Evolutionary conservation across 805 yeast species (phyloP), one percentile per base, ranked within the genome.

Genomic region (Lachancea sp.): DNA sequence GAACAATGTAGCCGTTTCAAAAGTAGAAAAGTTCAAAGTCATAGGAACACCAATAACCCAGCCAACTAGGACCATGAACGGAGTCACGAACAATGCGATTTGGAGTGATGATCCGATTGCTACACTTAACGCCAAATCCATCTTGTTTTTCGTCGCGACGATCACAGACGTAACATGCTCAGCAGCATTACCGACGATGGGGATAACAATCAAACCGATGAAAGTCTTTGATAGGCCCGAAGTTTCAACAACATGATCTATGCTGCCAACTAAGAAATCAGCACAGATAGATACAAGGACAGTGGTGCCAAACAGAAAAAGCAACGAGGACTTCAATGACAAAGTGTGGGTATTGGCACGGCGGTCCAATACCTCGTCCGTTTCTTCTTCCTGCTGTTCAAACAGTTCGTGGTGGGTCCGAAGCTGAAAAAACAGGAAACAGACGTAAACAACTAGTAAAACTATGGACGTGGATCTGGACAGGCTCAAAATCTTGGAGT

Each of bases 121-220:
- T 34, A 92, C 97, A 43, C 96, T 95, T 51, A 92, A 75, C 11
- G 98, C 97, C 45, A 92, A 74, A 61, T 92, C 97, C 96, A 92
- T 92, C 67, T 92, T 92, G 64, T 92, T 86, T 66, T 88, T 88
- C 74, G 80, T 77, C 17, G 98, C 97, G 36, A 92, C 97, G 46
- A 87, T 75, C 26, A 92, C 83, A 3, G 97, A 96, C 15, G 98
- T 92, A 38, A 87, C 97, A 63, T 92, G 98, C 64, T 92, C 98
- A 9, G 97, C 97, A 2, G 98, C 98, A 56, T 92, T 92, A 42
- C 97, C 98, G 20, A 92, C 97, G 47, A 92, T 90, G 29, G 98
- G 98, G 47, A 92, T 82, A 34, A 92, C 78, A 51, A 92, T 82
- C 50, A 92, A 71, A 60, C 97, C 97, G 55, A 92, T 87, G 55